Conservation (phyloP, 768 basidiomycete genomes). For the Mycena floridula region DNA sequence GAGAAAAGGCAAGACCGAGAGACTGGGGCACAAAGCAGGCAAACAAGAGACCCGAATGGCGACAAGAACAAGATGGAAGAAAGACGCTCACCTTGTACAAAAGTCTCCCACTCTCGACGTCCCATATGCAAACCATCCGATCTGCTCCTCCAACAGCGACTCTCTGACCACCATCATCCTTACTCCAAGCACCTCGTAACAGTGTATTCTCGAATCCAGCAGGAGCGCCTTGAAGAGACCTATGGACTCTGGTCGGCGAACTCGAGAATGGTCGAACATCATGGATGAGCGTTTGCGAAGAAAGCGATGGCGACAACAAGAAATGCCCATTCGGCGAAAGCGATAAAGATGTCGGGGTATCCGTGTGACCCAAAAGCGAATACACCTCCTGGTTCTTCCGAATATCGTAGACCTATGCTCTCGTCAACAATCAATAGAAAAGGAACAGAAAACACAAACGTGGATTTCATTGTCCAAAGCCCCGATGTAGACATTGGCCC, state of each 20-base stretch:
- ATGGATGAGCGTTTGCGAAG: slow-evolving; percentile 84
- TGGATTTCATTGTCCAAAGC: slow-evolving; percentile 96
- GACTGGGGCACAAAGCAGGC: too few species aligned
- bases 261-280: slow-evolving; percentile 94
- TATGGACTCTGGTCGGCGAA: slow-evolving; percentile 74
- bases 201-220: slow-evolving; percentile 92
- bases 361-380: slow-evolving; percentile 76
- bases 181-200: slow-evolving; percentile 83
- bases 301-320: slow-evolving; percentile 87
- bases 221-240: slow-evolving; percentile 75
- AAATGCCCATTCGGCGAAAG: slow-evolving; percentile 86
- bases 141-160: slow-evolving; percentile 90
- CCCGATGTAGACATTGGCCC: slow-evolving; percentile 82
- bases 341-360: slow-evolving; percentile 90
- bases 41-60: slow-evolving; percentile 4
- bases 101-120: slow-evolving; percentile 69
- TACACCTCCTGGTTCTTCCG: slow-evolving; percentile 81
- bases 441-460: slow-evolving; percentile 39
- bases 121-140: slow-evolving; percentile 83
- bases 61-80: neutral
- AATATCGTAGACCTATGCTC: slow-evolving; percentile 77
- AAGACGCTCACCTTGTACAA: slow-evolving; percentile 62
- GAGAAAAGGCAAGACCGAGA: too few species aligned
- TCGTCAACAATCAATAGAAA: slow-evolving; percentile 6
- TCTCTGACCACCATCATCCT: slow-evolving; percentile 72